Conservation (phyloP, 2,329 filamentous ascomycete species). For the Talaromyces sp. region DNA sequence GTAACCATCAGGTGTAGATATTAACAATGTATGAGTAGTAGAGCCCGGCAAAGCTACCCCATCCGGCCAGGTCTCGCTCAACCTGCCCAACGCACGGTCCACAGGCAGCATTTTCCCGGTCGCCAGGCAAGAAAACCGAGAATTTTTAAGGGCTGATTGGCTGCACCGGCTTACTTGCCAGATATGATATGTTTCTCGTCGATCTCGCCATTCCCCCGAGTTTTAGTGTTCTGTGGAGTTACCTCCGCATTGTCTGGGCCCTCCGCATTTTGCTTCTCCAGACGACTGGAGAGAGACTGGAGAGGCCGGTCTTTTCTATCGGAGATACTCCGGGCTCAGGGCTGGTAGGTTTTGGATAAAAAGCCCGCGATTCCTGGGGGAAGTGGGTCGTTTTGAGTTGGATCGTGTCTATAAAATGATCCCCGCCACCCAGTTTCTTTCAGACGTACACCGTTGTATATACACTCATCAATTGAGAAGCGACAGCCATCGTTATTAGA, state of each 20-base stretch:
- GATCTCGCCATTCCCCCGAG: neutral
- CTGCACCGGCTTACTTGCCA: neutral
- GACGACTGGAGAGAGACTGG: neutral
- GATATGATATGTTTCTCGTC: neutral
- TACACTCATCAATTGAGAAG: neutral
- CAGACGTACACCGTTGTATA: too few relatives aligned
- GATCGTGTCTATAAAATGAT: neutral
- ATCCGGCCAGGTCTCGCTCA: neutral
- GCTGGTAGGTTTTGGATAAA: neutral
- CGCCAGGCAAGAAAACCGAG: neutral
- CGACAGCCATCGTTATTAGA: too few relatives aligned
- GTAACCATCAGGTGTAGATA: too few relatives aligned
- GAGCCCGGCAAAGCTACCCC: neutral
- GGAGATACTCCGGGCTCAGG: neutral
- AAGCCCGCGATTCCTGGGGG: neutral
- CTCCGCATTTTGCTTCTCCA: neutral
- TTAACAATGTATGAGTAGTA: neutral
- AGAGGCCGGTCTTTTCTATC: too few relatives aligned
- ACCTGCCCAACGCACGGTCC: neutral
- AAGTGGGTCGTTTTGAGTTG: neutral
- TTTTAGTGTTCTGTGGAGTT: neutral
- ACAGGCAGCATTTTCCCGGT: neutral
- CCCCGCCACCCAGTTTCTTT: neutral
- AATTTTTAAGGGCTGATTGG: neutral
- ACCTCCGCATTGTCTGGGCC: neutral